Conservation (phyloP, 768 basidiomycete species). For the Macrolepiota dolichaula region DNA sequence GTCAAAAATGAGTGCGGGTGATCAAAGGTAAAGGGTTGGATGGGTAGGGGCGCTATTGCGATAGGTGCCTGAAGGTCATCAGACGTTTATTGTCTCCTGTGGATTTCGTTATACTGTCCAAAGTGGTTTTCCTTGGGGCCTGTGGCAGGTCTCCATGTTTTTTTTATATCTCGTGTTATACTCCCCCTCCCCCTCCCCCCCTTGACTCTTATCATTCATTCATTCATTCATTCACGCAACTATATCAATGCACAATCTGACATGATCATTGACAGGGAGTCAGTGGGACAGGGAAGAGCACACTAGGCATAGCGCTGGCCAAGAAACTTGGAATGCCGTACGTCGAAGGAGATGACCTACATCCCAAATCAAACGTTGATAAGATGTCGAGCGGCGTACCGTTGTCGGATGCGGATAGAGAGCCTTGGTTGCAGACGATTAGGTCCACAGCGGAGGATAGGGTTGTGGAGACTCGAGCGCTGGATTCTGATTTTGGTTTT, state of each 20-base stretch:
- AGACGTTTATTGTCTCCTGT: too few species aligned
- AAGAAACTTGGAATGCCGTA: conserved; percentile 63
- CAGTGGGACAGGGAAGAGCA: conserved; percentile 71
- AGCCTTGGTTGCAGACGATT: conserved; percentile 81
- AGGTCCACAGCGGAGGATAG: conserved; percentile 58
- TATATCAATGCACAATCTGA: not conserved
- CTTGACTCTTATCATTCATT: too few species aligned
- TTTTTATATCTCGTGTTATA: too few species aligned
- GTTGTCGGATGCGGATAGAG: conserved; percentile 76
- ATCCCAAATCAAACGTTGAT: conserved; percentile 74
- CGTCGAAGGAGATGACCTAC: conserved; percentile 87
- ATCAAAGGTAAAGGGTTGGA: not conserved
- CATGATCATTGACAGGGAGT: conserved; percentile 48
- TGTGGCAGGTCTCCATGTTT: too few species aligned
- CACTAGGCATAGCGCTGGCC: conserved; percentile 64
- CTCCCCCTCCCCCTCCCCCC: too few species aligned
- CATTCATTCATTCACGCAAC: too few species aligned
- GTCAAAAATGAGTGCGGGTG: not conserved
- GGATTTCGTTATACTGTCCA: too few species aligned
- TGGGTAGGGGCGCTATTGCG: not conserved
- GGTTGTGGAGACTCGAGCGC: conserved; percentile 19
- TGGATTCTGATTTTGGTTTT: conserved; percentile 3
- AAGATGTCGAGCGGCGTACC: conserved; percentile 84
- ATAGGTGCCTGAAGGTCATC: too few species aligned
- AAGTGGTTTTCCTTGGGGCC: too few species aligned